These are phyloP conservation scores for Cordyceps cateniannulata DNA, from an alignment of 2,329 filamentous ascomycete genomes.

Conservation along the genomic window DNA sequence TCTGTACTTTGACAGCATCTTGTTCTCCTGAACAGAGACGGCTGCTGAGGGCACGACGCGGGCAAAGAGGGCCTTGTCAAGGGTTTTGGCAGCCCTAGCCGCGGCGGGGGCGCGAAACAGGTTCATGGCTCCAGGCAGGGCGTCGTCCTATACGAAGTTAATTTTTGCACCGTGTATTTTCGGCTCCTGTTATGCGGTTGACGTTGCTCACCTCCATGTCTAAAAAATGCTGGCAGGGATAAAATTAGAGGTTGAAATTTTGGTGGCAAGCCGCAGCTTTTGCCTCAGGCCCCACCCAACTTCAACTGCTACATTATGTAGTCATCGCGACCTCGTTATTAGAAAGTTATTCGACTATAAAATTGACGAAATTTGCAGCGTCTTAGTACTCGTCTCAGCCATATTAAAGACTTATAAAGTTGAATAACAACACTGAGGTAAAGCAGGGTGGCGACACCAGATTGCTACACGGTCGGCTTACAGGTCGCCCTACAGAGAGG, in stretches of 20 bases:
- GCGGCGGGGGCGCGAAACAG: slow-evolving; percentile 68
- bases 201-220: slow-evolving; percentile 9
- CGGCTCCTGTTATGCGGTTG: neutral
- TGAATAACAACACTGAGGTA: neutral
- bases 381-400: no score
- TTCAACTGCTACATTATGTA: neutral
- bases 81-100: slow-evolving; percentile 68
- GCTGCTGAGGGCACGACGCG: slow-evolving; percentile 71
- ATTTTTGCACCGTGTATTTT: neutral
- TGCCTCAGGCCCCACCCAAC: slow-evolving; percentile 11
- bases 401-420: neutral
- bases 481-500: no score
- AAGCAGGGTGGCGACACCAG: no score
- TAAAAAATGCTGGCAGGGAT: slow-evolving; percentile 3
- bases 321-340: neutral
- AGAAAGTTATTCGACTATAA: no score
- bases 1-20: slow-evolving; percentile 66
- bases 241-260: neutral
- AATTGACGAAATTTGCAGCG: no score
- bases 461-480: neutral
- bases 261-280: neutral
- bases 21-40: slow-evolving; percentile 68
- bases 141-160: neutral
- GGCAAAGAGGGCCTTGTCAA: slow-evolving; percentile 79
- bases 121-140: slow-evolving; percentile 37